A percentile compares a stretch with the other conserved stretches of the same genome.
These are phyloP conservation scores for Phytopythium montanum DNA, from an alignment of 352 stramenopile genomes.

Conservation along the genomic window DNA sequence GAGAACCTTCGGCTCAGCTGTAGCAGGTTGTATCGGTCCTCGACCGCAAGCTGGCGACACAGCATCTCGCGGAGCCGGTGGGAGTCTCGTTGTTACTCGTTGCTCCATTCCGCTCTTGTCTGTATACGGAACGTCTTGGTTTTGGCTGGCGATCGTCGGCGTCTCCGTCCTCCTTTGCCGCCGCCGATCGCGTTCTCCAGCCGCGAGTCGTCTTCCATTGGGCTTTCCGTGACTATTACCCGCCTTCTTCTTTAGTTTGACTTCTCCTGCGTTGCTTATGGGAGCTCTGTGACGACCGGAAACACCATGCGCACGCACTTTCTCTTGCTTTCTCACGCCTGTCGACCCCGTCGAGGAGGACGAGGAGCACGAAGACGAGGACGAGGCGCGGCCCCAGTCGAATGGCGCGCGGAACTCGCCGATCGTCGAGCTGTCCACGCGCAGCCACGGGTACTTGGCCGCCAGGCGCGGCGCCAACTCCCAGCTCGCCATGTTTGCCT, in stretches of 20 bases:
- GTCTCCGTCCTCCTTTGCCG: conserved; percentile 3
- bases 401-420: conserved; percentile 68
- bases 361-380: conserved; percentile 9
- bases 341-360: background rate
- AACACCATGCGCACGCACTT: background rate
- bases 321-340: background rate
- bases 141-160: background rate
- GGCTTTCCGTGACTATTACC: background rate
- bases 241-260: background rate
- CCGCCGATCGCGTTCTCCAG: background rate
- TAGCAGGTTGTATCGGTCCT: background rate
- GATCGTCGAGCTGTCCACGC: conserved; percentile 54
- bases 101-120: background rate
- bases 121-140: background rate
- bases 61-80: background rate
- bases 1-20: background rate
- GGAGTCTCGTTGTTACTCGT: background rate
- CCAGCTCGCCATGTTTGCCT: conserved; percentile 24
- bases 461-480: conserved; percentile 47
- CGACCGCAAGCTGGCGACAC: background rate
- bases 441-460: conserved; percentile 77
- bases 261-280: conserved; percentile 4
- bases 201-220: background rate
- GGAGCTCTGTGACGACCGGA: background rate
- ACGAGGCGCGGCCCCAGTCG: conserved; percentile 26